Base-by-base conservation (phyloP, 2,329 filamentous ascomycete genomes). In the Paramyrothecium roridum region DNA sequence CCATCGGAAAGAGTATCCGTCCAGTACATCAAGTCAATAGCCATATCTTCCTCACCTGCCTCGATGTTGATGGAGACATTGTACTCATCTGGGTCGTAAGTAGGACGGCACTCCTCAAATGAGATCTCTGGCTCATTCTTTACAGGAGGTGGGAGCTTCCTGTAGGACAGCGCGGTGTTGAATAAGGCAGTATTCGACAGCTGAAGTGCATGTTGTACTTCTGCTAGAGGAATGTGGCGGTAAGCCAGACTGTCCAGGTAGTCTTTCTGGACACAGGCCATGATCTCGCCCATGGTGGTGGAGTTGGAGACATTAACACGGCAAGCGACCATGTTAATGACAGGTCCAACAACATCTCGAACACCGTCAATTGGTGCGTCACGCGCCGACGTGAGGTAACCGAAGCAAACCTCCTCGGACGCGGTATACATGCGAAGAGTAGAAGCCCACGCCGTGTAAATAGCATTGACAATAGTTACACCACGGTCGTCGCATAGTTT, bases 321-420 rank as follows among this genome's bases (percentile, higher is more conserved):
- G 55, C 77, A 82, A 40, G 79, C 76, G 3, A 84, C 72, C 77
- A 83, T 83, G 58, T 82, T 83, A 61, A 84, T 81, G 47, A 84
- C 81, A 23, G 74, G 71, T 0, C 82, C 82, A 11, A 80, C 71
- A 2, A 78, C 73, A 2, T 79, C 69, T 2, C 74, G 69, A 16
- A 83, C 77, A 2, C 75, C 73, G 1, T 71, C 65, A 2, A 84
- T 70, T 0, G 77, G 74, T 1, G 76, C 69, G 57, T 84, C 80
- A 21, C 82, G 72, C 3, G 80, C 80, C 0, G 79, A 80, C 1
- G 80, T 66, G 0, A 83, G 74, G 53, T 83, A 80, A 1, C 81
- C 81, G 54, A 84, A 84, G 37, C 76, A 79, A 0, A 83, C 73
- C 47, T 82, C 75, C 1, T 72, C 70, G 0, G 71, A 68, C 0